These are phyloP conservation scores for Reutealis trisperma DNA, from an alignment of 345 rosid species.

Conservation along the genomic window DNA sequence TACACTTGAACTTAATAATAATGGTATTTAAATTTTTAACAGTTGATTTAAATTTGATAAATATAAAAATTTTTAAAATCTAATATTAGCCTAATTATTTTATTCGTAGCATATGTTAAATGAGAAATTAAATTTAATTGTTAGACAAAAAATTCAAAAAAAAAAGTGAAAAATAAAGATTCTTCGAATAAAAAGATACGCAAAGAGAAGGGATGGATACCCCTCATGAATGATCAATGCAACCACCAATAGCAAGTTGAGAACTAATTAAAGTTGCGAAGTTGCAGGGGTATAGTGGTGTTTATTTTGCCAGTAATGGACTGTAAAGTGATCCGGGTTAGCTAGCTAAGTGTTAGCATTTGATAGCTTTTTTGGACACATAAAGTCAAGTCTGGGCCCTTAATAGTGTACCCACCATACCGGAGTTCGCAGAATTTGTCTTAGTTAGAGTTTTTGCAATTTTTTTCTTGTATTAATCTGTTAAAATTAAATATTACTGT, in stretches of 20 bases:
- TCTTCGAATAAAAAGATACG: not conserved
- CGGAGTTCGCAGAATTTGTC: not conserved
- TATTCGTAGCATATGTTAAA: no score
- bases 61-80: no score
- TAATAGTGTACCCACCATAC: not conserved
- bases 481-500: no score
- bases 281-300: not conserved
- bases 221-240: conserved; percentile 4
- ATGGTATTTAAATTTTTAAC: no score
- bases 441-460: not conserved
- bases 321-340: not conserved
- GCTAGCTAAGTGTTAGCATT: not conserved
- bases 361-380: not conserved
- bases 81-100: no score
- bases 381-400: not conserved
- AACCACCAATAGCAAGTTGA: not conserved
- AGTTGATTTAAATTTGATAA: no score
- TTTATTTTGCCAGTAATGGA: no score
- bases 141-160: no score
- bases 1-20: no score
- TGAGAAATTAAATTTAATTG: no score
- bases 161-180: not conserved
- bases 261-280: no score
- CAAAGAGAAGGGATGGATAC: not conserved
- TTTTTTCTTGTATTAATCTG: no score